phyloP scores from a whole-genome alignment of 768 basidiomycete genomes.

The Phaeotremella skinneri region DNA sequence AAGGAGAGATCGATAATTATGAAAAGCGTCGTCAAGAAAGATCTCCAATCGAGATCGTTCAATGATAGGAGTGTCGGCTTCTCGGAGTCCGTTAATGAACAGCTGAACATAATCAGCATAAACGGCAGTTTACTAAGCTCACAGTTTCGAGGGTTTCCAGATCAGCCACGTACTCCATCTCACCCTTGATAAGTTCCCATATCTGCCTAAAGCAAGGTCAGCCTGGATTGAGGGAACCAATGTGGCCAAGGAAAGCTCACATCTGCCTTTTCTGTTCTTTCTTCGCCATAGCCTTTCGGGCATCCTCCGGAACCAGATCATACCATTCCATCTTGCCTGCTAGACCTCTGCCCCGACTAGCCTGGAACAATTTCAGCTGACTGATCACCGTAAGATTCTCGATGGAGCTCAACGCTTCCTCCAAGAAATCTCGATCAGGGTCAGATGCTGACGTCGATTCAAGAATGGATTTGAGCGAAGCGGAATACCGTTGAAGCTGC shows the following conservation, averaged over 20 bases:
- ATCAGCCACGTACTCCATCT: constrained; percentile 93
- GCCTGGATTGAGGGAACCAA: neutral
- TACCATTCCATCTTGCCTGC: constrained; percentile 87
- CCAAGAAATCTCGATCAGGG: constrained; percentile 75
- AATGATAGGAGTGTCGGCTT: constrained; percentile 66
- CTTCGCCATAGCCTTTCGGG: constrained; percentile 63
- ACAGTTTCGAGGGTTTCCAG: constrained; percentile 79
- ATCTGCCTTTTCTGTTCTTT: constrained; percentile 78
- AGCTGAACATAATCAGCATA: constrained; percentile 57
- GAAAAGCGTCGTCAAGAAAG: constrained; percentile 86
- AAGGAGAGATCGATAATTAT: constrained; percentile 70
- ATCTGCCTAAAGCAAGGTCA: constrained; percentile 63
- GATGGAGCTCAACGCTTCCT: constrained; percentile 80
- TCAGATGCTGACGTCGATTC: constrained; percentile 77
- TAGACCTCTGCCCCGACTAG: constrained; percentile 76
- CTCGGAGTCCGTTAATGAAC: constrained; percentile 58
- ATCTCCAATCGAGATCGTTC: constrained; percentile 60
- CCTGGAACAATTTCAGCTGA: constrained; percentile 84
- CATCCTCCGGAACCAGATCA: constrained; percentile 71
- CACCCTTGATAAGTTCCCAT: constrained; percentile 90
- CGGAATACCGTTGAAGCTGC: constrained; percentile 79
- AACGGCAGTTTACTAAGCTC: constrained; percentile 29
- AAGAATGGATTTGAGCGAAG: constrained; percentile 78
- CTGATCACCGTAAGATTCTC: constrained; percentile 75
- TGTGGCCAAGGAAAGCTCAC: constrained; percentile 56